A percentile compares a stretch with the other conserved stretches of the same genome.
These are phyloP conservation scores for Morella rubra DNA, from an alignment of 306 rosid species.

Conservation along the genomic window DNA sequence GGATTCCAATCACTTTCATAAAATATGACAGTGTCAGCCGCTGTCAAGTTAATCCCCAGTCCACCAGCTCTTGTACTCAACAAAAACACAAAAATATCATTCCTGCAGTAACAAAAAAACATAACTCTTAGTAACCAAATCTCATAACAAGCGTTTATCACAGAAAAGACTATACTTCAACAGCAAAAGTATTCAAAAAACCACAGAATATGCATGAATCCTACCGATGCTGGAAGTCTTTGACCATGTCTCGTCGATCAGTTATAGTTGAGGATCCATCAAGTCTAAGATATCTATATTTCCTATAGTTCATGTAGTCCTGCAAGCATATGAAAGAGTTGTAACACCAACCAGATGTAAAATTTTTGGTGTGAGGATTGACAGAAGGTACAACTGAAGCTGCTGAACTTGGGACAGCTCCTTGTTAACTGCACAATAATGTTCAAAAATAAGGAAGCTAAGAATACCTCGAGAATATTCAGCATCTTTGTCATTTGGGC, in stretches of 20 bases:
- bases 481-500: constrained; percentile 99
- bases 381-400: not conserved
- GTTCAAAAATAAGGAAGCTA: constrained; percentile 20
- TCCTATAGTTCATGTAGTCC: constrained; percentile 98
- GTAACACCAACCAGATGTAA: not conserved
- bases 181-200: not conserved
- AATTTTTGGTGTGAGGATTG: not conserved
- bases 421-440: constrained; percentile 15
- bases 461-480: constrained; percentile 90
- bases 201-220: constrained; percentile 18
- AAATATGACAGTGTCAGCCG: constrained; percentile 98
- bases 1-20: constrained; percentile 99
- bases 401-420: not conserved
- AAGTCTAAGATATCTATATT: constrained; percentile 87
- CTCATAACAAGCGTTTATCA: constrained; percentile 4
- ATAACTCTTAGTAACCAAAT: constrained; percentile 2
- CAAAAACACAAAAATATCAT: constrained; percentile 90
- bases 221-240: constrained; percentile 94
- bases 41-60: constrained; percentile 97
- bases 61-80: constrained; percentile 99
- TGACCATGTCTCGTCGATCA: constrained; percentile 98
- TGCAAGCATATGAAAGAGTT: constrained; percentile 40
- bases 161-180: not conserved
- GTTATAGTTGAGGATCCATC: constrained; percentile 96
- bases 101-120: constrained; percentile 51